Percentiles rank a stretch among this genome's conserved stretches.
phyloP scores from a whole-genome alignment of 805 yeast genomes.

The Tetrapisispora iriomotensis region DNA sequence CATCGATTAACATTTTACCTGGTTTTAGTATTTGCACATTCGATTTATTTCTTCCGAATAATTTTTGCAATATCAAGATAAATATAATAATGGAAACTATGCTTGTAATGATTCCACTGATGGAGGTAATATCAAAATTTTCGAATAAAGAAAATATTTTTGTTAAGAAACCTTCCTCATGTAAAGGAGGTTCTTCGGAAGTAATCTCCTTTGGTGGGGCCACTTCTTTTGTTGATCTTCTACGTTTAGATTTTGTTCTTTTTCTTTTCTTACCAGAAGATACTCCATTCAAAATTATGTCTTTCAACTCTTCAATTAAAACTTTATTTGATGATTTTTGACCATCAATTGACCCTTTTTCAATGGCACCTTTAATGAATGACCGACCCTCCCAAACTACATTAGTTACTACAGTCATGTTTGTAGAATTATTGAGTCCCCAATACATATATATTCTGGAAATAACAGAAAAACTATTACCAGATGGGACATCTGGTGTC shows the following conservation, averaged over 20 bases:
- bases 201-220: not conserved
- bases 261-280: constrained; percentile 5
- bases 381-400: constrained; percentile 68
- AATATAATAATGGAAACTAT: constrained; percentile 6
- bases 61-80: constrained; percentile 6
- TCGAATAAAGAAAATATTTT: constrained; percentile 6
- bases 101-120: constrained; percentile 8
- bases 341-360: constrained; percentile 66
- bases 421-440: constrained; percentile 48
- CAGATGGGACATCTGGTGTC: constrained; percentile 72
- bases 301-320: constrained; percentile 35
- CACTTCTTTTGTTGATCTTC: not conserved
- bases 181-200: not conserved
- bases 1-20: constrained; percentile 27
- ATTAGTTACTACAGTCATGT: constrained; percentile 43
- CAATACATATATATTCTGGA: constrained; percentile 56
- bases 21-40: constrained; percentile 14
- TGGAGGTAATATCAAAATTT: constrained; percentile 15
- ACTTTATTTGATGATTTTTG: constrained; percentile 49
- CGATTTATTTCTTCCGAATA: constrained; percentile 4
- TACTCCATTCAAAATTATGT: constrained; percentile 21
- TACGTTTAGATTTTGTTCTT: constrained; percentile 1
- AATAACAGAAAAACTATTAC: constrained; percentile 53
- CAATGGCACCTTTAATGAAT: constrained; percentile 69
- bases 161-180: not conserved